Base-by-base conservation (phyloP, 192 early-diverging fungal species). In the Podila minutissima region DNA sequence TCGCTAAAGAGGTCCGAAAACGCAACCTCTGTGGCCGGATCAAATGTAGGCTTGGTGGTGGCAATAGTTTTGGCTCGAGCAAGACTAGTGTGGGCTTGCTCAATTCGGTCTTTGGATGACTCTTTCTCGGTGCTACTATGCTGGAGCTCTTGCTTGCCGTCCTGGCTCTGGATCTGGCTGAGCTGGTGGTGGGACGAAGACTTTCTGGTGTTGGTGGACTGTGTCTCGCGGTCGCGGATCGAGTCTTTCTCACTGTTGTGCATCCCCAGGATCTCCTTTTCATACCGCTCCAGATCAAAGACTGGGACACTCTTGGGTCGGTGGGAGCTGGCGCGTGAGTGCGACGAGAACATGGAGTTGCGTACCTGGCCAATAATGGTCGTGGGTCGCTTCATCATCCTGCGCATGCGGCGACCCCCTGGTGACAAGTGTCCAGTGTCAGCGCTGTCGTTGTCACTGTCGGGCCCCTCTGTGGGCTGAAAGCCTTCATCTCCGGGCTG, bases 201-300 rank as follows among this genome's bases (percentile, higher is more conserved):
- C 41, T 46, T 46, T 4, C 41, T 10, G 59, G 26, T 60, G 59
- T 17, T 24, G 28, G 59, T 24, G 28, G 59, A 31, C 29, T 3
- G 17, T 6, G 15, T 29, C 31, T 12, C 28, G 5, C 0, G 32
- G 26, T 35, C 38, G 13, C 46, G 58, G 17, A 28, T 29, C 37
- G 12, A 28, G 12, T 62, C 48, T 10, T 4, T 7, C 0, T 62
- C 66, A 10, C 7, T 0, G 15, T 9, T 7, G 6, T 20, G 15
- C 13, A 64, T 38, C 5, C 74, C 74, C 22, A 75, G 31, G 29
- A 75, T 69, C 37, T 75, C 74, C 59, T 58, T 75, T 31, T 75
- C 74, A 28, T 69, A 75, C n/a, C 74, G 58, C 8, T 67, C 66
- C n/a, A 75, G 58, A 22, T 75, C 74, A 67, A 75, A 75, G 12